These are phyloP conservation scores for Penicillium sp. DNA, from an alignment of 2,329 filamentous ascomycete genomes.

Conservation along the genomic window DNA sequence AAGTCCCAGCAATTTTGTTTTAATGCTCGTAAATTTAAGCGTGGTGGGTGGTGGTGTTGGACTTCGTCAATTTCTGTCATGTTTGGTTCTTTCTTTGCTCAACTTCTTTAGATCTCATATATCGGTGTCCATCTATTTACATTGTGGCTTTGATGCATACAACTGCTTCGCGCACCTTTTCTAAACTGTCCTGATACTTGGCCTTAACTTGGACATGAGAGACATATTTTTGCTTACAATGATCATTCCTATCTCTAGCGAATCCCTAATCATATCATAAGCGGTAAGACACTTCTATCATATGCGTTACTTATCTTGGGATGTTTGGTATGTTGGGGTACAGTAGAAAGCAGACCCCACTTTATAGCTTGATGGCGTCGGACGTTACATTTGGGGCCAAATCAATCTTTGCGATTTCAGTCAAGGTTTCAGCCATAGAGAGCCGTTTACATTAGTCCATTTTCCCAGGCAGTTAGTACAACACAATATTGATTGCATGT, in stretches of 20 bases:
- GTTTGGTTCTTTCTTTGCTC: neutral
- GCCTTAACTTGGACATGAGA: neutral
- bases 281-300: neutral
- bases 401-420: too few relatives aligned
- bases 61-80: neutral
- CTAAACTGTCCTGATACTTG: neutral
- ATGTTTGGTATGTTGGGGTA: too few relatives aligned
- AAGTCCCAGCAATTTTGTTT: neutral
- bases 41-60: neutral
- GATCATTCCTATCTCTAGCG: neutral
- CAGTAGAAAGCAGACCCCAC: too few relatives aligned
- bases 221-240: neutral
- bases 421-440: too few relatives aligned
- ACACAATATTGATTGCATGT: too few relatives aligned
- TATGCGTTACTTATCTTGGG: neutral
- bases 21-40: conserved; percentile 1
- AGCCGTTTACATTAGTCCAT: too few relatives aligned
- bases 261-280: neutral
- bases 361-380: neutral
- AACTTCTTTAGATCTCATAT: neutral
- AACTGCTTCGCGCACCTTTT: neutral
- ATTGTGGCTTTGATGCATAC: neutral
- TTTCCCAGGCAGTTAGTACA: too few relatives aligned
- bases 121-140: neutral
- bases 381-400: neutral